Evolutionary conservation across 163 green algal species (phyloP), one percentile per base, ranked within the genome.

Genomic region (Scenedesmus sp.): DNA sequence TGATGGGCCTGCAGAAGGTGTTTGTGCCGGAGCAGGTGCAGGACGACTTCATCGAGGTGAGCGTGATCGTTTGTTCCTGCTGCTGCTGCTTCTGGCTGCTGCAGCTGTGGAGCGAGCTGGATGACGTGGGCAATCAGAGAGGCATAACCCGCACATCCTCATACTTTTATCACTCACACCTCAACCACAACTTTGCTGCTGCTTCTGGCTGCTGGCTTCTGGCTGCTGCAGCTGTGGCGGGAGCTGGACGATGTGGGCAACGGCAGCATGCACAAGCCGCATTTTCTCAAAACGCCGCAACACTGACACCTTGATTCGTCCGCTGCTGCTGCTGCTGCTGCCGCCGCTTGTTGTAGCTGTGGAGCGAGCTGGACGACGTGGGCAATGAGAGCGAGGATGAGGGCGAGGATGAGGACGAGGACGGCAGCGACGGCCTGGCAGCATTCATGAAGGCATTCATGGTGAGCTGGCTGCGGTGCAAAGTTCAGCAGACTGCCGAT

Each of bases 21-120:
- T 90, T 90, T 76, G 86, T 90, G 67, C 86, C 86, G 60, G 54
- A 84, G 70, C 18, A 90, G 86, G 86, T 90, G 67, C 86, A 90
- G 67, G 86, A 84, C n/a, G 54, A 90, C 54, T 90, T 90, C 52
- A 84, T 90, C 1, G 34, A 46, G 34, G 34, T 46, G 34, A 46
- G 34, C 34, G 34, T 70, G 9, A 70, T 0, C 0, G 16, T 70
- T 20, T 34, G 70, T 8, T 54, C 23, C 46, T 16, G 70, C 16
- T 54, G 5, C 70, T 81, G 70, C 70, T 81, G 70, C 70, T 81
- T 16, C n/a, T 7, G 70, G 16, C 46, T 81, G 4, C 79, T 88
- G 60, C 64, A 83, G 85, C 13, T 82, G 70, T 82, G 85, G 86
- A 66, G 54, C 20, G 18, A 91, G 46, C 54, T 74, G 9, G 54